Conservation (phyloP, 352 stramenopile genomes). For the Peronospora belbahrii region DNA sequence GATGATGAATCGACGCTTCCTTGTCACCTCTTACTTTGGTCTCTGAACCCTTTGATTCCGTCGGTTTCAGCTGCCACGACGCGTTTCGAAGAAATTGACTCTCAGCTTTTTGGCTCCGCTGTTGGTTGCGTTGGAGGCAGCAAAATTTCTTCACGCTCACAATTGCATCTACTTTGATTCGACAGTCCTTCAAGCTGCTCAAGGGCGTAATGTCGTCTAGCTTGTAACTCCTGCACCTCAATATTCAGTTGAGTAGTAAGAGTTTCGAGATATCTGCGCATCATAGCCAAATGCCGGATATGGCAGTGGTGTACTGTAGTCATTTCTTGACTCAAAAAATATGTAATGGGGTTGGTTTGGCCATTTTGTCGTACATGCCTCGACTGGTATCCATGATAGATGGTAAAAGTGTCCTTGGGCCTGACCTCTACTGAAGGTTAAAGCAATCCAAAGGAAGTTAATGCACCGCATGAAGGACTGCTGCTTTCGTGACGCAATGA, state of each 20-base stretch:
- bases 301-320: background rate
- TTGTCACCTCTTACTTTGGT: background rate
- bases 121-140: slow-evolving; percentile 5
- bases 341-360: background rate
- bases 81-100: background rate
- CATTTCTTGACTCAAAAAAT: background rate
- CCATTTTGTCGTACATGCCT: background rate
- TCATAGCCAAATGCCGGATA: slow-evolving; percentile 7
- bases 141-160: slow-evolving; percentile 3
- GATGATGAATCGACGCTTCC: background rate
- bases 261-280: slow-evolving; percentile 11
- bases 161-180: slow-evolving; percentile 12
- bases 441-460: slow-evolving; percentile 8
- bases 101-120: background rate
- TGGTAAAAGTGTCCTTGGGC: slow-evolving; percentile 11
- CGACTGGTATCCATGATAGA: slow-evolving; percentile 1
- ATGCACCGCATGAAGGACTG: slow-evolving; percentile 14
- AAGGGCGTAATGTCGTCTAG: background rate
- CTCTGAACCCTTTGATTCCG: background rate
- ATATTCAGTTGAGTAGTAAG: slow-evolving; percentile 6
- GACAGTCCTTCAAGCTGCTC: slow-evolving; percentile 6
- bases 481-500: slow-evolving; percentile 22
- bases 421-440: slow-evolving; percentile 3
- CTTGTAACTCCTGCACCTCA: slow-evolving; percentile 13
- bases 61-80: slow-evolving; percentile 11